Evolutionary conservation across 305 asterid genomes (phyloP).

Genomic region (Fraxinus albicans): DNA sequence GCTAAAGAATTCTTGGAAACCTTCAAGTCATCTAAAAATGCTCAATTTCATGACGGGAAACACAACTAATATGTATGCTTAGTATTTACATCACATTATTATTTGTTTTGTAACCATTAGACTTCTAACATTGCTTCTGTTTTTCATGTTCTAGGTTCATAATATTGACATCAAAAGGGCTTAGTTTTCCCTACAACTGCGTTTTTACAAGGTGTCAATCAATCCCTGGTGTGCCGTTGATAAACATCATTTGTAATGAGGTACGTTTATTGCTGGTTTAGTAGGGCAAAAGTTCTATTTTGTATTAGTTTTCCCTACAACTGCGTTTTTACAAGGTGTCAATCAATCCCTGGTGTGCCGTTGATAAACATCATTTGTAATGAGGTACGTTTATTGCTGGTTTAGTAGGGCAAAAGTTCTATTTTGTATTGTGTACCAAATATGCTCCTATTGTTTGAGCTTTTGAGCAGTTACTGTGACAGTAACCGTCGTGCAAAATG

Average conservation of each 20-base stretch:
- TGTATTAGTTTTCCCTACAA: not conserved
- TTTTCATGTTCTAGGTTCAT: conserved; percentile 33
- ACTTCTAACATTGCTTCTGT: not conserved
- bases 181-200: conserved; percentile 6
- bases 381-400: no score
- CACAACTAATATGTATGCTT: conserved; percentile 53
- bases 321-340: not conserved
- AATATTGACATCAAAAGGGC: not conserved
- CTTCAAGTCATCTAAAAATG: conserved; percentile 88
- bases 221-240: no score
- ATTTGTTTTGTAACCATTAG: not conserved
- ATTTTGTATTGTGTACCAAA: not conserved
- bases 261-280: no score
- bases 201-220: not conserved
- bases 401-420: no score
- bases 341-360: no score
- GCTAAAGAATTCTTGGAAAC: conserved; percentile 78
- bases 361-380: no score
- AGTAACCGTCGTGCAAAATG: not conserved
- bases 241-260: no score
- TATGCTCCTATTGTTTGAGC: not conserved
- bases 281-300: not conserved
- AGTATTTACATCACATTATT: not conserved
- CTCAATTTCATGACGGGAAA: conserved; percentile 91
- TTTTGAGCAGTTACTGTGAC: not conserved